A percentile compares a stretch with the other conserved stretches of the same genome.
Evolutionary conservation across 768 basidiomycete species (phyloP).

Genomic region (Jaapia argillacea): DNA sequence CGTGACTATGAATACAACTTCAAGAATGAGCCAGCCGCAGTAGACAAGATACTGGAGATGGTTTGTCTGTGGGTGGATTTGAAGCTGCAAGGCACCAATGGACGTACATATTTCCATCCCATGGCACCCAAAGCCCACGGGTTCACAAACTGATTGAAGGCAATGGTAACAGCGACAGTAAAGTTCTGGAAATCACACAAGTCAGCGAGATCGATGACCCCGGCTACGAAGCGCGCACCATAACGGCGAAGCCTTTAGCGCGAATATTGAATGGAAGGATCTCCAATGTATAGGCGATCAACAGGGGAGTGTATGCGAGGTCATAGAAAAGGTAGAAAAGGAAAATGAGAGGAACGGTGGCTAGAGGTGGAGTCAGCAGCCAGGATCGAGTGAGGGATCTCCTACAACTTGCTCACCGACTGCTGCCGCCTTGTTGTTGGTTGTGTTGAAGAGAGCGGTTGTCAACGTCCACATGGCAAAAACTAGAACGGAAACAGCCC

Average conservation of each 20-base stretch:
- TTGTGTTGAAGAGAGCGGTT: constrained; percentile 26
- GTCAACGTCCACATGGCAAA: constrained; percentile 49
- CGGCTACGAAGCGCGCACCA: too few relatives aligned
- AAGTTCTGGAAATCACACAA: constrained; percentile 33
- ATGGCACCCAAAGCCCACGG: constrained; percentile 54
- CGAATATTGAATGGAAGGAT: constrained; percentile 75
- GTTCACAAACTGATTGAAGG: constrained; percentile 76
- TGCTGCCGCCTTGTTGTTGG: constrained; percentile 19
- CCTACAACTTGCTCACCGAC: constrained; percentile 14
- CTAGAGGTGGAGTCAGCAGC: constrained; percentile 17
- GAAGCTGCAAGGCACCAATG: background rate
- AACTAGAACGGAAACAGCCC: constrained; percentile 25
- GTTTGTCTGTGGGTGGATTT: constrained; percentile 7
- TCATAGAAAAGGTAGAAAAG: constrained; percentile 44
- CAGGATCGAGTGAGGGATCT: background rate
- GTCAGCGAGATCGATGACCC: background rate
- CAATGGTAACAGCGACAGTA: constrained; percentile 50
- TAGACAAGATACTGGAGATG: constrained; percentile 52
- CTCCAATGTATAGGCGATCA: constrained; percentile 56
- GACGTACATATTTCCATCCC: constrained; percentile 30
- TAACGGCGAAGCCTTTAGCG: constrained; percentile 70
- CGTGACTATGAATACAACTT: constrained; percentile 43
- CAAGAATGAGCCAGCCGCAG: constrained; percentile 54
- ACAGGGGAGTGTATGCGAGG: constrained; percentile 70
- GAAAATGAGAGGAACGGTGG: constrained; percentile 61